Percentiles rank a stretch among this genome's conserved stretches.
Conservation (phyloP, 805 yeast species). For the Teunomyces atbi region DNA sequence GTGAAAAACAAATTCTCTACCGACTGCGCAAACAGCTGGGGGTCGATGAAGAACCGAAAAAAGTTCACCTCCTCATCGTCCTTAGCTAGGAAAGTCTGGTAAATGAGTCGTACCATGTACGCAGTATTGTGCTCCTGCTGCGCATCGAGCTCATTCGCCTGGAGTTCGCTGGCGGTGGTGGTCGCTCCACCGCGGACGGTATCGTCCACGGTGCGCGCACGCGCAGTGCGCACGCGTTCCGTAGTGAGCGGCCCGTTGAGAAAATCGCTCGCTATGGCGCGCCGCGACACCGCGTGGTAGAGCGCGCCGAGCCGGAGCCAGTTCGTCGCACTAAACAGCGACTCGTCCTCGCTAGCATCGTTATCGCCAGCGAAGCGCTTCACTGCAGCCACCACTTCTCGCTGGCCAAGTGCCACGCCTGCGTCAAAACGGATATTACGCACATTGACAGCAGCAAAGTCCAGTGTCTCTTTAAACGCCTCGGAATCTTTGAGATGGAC, state of each 20-base stretch:
- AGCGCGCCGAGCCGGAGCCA: constrained; percentile 62
- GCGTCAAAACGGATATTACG: constrained; percentile 55
- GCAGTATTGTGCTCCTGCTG: constrained; percentile 62
- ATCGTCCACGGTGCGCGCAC: constrained; percentile 40
- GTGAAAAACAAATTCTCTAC: constrained; percentile 83
- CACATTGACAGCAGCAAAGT: constrained; percentile 63
- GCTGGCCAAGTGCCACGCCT: constrained; percentile 47
- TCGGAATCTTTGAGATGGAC: constrained; percentile 56
- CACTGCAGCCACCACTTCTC: constrained; percentile 43
- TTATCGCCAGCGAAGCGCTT: constrained; percentile 27
- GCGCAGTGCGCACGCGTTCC: constrained; percentile 47
- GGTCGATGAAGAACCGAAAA: constrained; percentile 69
- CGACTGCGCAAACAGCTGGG: constrained; percentile 70
- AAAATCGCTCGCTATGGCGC: constrained; percentile 55
- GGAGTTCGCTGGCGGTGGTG: constrained; percentile 55
- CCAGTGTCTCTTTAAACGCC: constrained; percentile 57
- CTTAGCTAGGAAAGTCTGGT: constrained; percentile 32
- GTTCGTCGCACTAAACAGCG: constrained; percentile 46
- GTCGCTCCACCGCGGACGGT: constrained; percentile 35
- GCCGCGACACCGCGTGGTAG: constrained; percentile 44
- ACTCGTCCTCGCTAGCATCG: constrained; percentile 19
- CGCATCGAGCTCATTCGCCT: constrained; percentile 49
- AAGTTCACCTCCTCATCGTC: constrained; percentile 47
- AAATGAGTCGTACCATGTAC: constrained; percentile 57
- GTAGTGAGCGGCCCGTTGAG: constrained; percentile 69